A percentile compares a stretch with the other conserved stretches of the same genome.
These are phyloP conservation scores for Leucosporidium yakuticum DNA, from an alignment of 768 basidiomycete species.

Conservation along the genomic window DNA sequence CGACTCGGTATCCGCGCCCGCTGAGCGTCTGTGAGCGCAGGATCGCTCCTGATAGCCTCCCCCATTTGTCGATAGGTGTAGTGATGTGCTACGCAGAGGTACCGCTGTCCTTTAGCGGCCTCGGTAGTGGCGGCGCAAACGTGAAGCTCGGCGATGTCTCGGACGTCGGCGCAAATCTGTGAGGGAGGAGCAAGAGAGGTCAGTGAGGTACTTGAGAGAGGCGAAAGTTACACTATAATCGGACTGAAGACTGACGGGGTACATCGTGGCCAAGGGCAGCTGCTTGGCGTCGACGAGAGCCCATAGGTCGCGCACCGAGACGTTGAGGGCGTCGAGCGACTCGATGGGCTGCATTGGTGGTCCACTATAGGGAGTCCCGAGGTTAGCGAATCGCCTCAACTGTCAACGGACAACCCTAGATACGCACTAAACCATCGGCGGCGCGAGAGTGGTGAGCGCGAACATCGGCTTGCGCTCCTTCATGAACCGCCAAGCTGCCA, in stretches of 20 bases:
- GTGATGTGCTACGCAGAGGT: constrained; percentile 17
- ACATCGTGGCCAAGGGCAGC: not conserved
- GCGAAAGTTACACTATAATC: no score
- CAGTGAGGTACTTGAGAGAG: no score
- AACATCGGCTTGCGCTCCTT: constrained; percentile 42
- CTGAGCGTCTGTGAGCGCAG: no score
- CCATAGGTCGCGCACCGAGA: constrained; percentile 20
- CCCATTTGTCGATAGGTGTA: no score
- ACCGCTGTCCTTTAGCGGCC: constrained; percentile 22
- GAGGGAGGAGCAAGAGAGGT: no score
- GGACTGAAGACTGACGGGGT: no score
- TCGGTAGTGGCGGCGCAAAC: constrained; percentile 24
- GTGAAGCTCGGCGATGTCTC: constrained; percentile 30
- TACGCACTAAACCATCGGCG: no score
- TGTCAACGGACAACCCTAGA: no score
- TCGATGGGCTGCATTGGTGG: constrained; percentile 19
- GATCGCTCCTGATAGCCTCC: no score
- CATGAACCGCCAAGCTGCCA: constrained; percentile 55
- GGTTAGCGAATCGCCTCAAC: no score
- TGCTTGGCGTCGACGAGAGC: constrained; percentile 15
- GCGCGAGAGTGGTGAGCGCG: not conserved
- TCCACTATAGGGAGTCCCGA: not conserved
- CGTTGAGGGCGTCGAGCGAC: constrained; percentile 20
- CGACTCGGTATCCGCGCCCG: no score
- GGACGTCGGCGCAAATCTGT: constrained; percentile 1